A percentile compares a stretch with the other conserved stretches of the same genome.
Conservation (phyloP, 306 rosid species). For the Purshia tridentata region DNA sequence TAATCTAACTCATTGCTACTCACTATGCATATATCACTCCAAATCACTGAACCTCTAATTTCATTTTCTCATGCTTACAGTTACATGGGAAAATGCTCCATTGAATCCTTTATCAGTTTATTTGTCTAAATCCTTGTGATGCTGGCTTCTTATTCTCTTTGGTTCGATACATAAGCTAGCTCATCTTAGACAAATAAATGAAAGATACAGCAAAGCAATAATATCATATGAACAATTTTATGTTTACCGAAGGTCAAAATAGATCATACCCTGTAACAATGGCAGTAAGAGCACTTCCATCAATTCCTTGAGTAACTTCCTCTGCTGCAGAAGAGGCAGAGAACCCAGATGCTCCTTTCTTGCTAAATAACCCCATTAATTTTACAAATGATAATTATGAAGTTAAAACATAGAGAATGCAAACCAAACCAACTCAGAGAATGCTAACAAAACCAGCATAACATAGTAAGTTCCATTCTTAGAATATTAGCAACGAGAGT, state of each 20-base stretch:
- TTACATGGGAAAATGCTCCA: too few relatives aligned
- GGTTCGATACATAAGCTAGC: not conserved
- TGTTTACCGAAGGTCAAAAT: not conserved
- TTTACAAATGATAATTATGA: not conserved
- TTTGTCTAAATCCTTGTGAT: not conserved
- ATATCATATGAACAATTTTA: too few relatives aligned
- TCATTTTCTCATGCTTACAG: not conserved
- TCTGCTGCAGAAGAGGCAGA: conserved; percentile 56
- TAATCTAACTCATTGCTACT: not conserved
- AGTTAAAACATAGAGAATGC: not conserved
- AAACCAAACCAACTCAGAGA: too few relatives aligned
- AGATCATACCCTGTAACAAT: conserved; percentile 18
- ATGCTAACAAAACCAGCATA: not conserved
- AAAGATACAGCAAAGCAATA: too few relatives aligned
- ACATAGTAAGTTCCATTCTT: not conserved
- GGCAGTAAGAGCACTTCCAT: conserved; percentile 25
- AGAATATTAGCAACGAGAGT: not conserved
- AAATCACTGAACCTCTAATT: not conserved
- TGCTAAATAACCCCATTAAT: conserved; percentile 55
- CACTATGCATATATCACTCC: not conserved
- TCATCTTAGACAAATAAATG: not conserved
- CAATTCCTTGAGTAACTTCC: conserved; percentile 30
- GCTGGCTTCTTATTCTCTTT: too few relatives aligned
- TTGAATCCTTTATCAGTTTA: not conserved
- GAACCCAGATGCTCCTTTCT: conserved; percentile 35